Base-by-base conservation (phyloP, 192 early-diverging fungal species). In the Mortierella alpina region DNA sequence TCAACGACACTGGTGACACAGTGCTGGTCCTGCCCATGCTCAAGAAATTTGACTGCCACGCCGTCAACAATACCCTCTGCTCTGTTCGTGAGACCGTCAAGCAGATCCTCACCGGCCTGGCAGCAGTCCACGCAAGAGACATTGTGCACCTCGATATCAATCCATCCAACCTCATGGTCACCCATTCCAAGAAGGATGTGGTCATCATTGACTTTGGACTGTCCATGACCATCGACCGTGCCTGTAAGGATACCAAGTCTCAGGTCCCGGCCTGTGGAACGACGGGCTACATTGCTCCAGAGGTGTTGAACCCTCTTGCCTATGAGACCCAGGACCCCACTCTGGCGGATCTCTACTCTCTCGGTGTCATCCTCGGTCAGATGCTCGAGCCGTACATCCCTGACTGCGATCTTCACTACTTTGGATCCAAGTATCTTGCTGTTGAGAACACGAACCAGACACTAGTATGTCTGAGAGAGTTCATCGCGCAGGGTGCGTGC, bases 121-220 rank as follows among this genome's bases (percentile, higher is more conserved):
- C 72, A n/a, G 88, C 86, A 40, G 66, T 93, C 52, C 93, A 94
- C 62, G 74, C 60, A 54, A 82, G 88, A 44, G 83, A 87, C 59
- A 89, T 93, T 66, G 88, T 88, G 50, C 93, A 94, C 63, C 68
- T 92, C 60, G 91, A 93, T 72, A 86, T 94, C 51, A 90, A 89
- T 44, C 86, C 88, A 7, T 84, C 90, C 55, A 90, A 91, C 73
- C 59, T 93, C 45, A 88, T 91, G 90, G 64, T 66, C 54, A 80
- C 77, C 50, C 77, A 80, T 54, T 45, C 63, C 13, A 64, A 72
- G 70, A 73, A 85, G 46, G 91, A 92, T 54, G 70, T 92, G 18
- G 86, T 90, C 75, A 84, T 94, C 62, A 94, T 94, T 40, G 93
- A 94, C 75, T 93, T 92, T 84, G 93, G 93, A 4, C 86, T 94